These are phyloP conservation scores for Exobasidium cylindrosporum DNA, from an alignment of 1,284 basidiomycete genomes.

Conservation along the genomic window DNA sequence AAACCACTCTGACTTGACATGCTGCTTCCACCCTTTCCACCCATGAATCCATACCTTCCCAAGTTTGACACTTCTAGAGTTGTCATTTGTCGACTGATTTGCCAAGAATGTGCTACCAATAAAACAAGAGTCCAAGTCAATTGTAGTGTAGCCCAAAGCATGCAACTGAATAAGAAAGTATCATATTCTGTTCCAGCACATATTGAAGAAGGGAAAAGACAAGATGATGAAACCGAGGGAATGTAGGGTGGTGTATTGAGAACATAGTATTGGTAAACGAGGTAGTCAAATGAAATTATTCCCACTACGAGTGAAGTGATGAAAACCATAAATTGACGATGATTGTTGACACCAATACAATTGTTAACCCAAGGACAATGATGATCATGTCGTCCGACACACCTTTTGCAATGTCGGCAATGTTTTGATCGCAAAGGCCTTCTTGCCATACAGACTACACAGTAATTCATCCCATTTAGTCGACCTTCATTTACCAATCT, in stretches of 20 bases:
- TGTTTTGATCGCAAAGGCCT: conserved; percentile 93
- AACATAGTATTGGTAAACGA: conserved; percentile 63
- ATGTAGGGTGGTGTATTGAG: conserved; percentile 30
- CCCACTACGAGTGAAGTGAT: conserved; percentile 78
- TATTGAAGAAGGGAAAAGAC: conserved; percentile 68
- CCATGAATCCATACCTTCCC: conserved; percentile 94
- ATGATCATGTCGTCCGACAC: conserved; percentile 64
- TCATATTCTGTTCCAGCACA: conserved; percentile 65
- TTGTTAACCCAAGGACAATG: conserved; percentile 99
- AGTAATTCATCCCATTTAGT: conserved; percentile 92
- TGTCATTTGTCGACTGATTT: conserved; percentile 89
- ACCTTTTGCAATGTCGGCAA: conserved; percentile 85
- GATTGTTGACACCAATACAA: conserved; percentile 89
- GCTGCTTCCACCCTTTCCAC: conserved; percentile 68
- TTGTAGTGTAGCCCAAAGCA: conserved; percentile 82
- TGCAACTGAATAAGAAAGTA: conserved; percentile 76
- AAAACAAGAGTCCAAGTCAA: conserved; percentile 88
- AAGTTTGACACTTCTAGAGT: conserved; percentile 93
- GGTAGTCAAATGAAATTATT: conserved; percentile 74
- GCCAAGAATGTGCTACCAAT: conserved; percentile 81
- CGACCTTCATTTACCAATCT: conserved; percentile 74
- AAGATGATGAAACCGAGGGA: conserved; percentile 56
- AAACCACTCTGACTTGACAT: conserved; percentile 17
- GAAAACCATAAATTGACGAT: conserved; percentile 89
- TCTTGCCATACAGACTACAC: conserved; percentile 86